Conservation (phyloP, 1,139 yeast species). For the Pichia inconspicua region DNA sequence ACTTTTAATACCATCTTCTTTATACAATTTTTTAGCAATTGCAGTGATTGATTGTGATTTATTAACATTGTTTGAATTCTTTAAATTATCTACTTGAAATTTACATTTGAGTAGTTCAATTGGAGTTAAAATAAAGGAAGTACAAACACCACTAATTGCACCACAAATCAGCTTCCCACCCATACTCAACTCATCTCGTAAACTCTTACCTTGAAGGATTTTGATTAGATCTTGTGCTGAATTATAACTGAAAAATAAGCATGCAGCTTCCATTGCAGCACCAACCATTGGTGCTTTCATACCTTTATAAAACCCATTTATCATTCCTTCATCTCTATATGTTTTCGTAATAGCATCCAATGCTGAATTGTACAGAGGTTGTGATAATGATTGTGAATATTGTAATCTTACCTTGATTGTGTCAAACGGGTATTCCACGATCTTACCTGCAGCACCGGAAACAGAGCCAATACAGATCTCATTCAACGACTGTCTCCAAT, state of each 20-base stretch:
- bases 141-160: slow-evolving; percentile 73
- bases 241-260: slow-evolving; percentile 57
- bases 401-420: slow-evolving; percentile 87
- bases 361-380: slow-evolving; percentile 44
- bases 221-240: slow-evolving; percentile 33
- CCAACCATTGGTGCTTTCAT: slow-evolving; percentile 76
- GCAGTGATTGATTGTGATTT: slow-evolving; percentile 12
- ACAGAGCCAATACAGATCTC: slow-evolving; percentile 37
- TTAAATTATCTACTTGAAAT: slow-evolving; percentile 65
- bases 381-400: slow-evolving; percentile 45
- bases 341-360: slow-evolving; percentile 55
- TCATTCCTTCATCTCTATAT: slow-evolving; percentile 55
- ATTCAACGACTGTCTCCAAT: slow-evolving; percentile 19
- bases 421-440: slow-evolving; percentile 87
- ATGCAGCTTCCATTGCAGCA: slow-evolving; percentile 80
- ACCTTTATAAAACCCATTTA: slow-evolving; percentile 55
- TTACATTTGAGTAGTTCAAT: slow-evolving; percentile 83
- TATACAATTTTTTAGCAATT: slow-evolving; percentile 39
- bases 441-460: slow-evolving; percentile 77
- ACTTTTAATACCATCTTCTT: slow-evolving; percentile 50
- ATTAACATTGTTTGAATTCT: slow-evolving; percentile 17
- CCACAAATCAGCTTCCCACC: slow-evolving; percentile 47
- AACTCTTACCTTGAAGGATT: slow-evolving; percentile 12
- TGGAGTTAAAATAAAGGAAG: slow-evolving; percentile 83
- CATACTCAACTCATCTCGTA: slow-evolving; percentile 16